Evolutionary conservation across 177 flowering plant genomes (phyloP), one percentile per base, ranked within the genome.

Genomic region (Vitis hybrid): DNA sequence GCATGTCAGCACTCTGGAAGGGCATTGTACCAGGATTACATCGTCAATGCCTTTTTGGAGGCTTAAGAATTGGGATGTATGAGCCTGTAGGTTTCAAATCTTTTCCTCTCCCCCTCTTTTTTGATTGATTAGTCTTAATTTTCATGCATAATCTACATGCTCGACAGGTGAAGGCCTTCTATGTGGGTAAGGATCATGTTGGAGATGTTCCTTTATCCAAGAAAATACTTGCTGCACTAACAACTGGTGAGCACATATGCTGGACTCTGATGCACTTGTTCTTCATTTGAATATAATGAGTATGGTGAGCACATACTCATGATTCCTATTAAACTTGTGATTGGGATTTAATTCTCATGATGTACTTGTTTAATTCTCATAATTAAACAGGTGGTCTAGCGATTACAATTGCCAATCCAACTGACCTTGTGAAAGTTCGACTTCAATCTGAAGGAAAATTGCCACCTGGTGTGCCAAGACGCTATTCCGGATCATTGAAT

Each of bases 361-460:
- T 24, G 27, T 24, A 24, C 27, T 24, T 24, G 27, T 24, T 24
- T 24, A 24, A 24, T 24, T 24, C 27, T 24, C 27, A 24, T 24
- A 0, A 24, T 24, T 24, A 24, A 69, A 73, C 83, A 96, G 99
- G 99, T 81, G 98, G 94, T 71, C 58, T 96, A 50, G 99, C 79
- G 13, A 96, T 96, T 35, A 58, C 83, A 17, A 83, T 96, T 49
- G 98, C 99, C 71, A 96, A 93, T 84, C 99, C 99, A 64, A 96
- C 99, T 67, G 99, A 96, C 88, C 97, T 96, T 67, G 99, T 96
- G 13, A 96, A 96, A 84, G 99, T 96, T 58, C 80, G 99, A 73
- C 98, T 96, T 74, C 99, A 96, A 80, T 86, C 97, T 62, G 99
- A 93, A 80, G 99, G 98, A 68, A 96, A 89, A 76, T 77, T 91